Base-by-base conservation (phyloP, 1,139 yeast species). In the Sugiyamaella novakii region DNA sequence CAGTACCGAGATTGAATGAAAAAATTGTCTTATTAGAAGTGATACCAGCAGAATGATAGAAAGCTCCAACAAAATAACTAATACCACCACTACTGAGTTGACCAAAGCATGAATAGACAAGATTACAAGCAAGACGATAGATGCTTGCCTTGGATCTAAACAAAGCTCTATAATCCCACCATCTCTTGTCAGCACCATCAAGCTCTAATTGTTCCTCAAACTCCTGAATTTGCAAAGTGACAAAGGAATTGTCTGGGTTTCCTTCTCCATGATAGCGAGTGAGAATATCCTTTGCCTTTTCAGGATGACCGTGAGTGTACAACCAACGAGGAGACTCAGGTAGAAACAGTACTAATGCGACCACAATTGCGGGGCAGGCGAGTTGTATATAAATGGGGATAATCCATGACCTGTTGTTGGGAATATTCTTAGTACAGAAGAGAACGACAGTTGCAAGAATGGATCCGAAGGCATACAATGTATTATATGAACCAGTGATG, bases 321-420 rank as follows among this genome's bases (percentile, higher is more conserved):
- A 89, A 83, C 68, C 72, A 92, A 66, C 98, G 79, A 49, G 98
- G 98, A n/a, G 98, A 88, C 64, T 92, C 98, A 6, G 98, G 98
- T 67, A 84, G 78, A 61, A 82, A 72, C 43, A 75, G 59, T 80
- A 84, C 78, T 64, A 86, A 92, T 39, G 66, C 58, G 46, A 73
- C 59, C 19, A 69, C 61, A 12, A 73, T 56, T 53, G 69, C 50
- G 17, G 77, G 74, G 74, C 76, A 75, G 60, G 65, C 34, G 61
- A 55, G 19, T 54, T 66, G 66, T 19, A 62, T 50, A 2, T 65
- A 65, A 34, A 62, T 56, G 5, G 66, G 66, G 50, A 62, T 51
- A 30, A 66, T 57, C 66, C 66, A 62, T 15, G 49, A 33, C 10
- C 42, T 39, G 27, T 29, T 39, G 21, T 48, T 47, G 8, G 52